These are phyloP conservation scores for Russula dissimulans DNA, from an alignment of 768 basidiomycete genomes.

Conservation along the genomic window DNA sequence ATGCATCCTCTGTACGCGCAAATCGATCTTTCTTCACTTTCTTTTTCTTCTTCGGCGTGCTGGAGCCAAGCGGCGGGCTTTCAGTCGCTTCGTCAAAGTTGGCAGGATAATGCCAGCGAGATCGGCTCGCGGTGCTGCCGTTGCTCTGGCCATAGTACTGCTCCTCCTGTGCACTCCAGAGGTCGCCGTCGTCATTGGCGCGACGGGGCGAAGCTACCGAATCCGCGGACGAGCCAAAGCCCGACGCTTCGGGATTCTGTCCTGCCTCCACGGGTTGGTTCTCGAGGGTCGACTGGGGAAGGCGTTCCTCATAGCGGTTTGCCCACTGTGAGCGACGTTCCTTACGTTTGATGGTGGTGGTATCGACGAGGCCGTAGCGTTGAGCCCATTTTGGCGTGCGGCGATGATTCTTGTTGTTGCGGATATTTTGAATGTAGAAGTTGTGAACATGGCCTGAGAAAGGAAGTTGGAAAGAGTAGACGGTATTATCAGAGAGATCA, in stretches of 20 bases:
- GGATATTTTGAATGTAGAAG: conserved; percentile 92
- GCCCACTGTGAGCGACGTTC: conserved; percentile 84
- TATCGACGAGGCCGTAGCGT: conserved; percentile 83
- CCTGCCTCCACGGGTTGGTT: conserved; percentile 72
- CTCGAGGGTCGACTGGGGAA: conserved; percentile 58
- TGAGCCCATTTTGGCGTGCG: conserved; percentile 96
- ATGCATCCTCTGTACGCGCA: conserved; percentile 82
- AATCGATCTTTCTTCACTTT: conserved; percentile 82
- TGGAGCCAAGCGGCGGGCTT: conserved; percentile 27
- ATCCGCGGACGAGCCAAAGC: conserved; percentile 25
- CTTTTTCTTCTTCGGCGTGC: conserved; percentile 51
- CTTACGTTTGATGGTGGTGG: conserved; percentile 65
- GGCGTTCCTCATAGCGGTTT: conserved; percentile 73
- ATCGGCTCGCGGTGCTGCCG: conserved; percentile 27
- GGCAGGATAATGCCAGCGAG: conserved; percentile 77
- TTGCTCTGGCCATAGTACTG: conserved; percentile 51
- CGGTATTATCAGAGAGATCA: conserved; percentile 4
- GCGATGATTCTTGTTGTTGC: conserved; percentile 88
- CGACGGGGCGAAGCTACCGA: conserved; percentile 24
- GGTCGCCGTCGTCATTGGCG: conserved; percentile 39
- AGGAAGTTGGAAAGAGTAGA: background rate
- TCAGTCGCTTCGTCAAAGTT: conserved; percentile 55
- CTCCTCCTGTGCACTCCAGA: conserved; percentile 74
- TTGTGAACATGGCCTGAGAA: conserved; percentile 78
- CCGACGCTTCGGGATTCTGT: conserved; percentile 38